Percentiles rank a stretch among this genome's conserved stretches.
These are phyloP conservation scores for Picea glauca DNA, from an alignment of 75 land plant species.

Conservation along the genomic window DNA sequence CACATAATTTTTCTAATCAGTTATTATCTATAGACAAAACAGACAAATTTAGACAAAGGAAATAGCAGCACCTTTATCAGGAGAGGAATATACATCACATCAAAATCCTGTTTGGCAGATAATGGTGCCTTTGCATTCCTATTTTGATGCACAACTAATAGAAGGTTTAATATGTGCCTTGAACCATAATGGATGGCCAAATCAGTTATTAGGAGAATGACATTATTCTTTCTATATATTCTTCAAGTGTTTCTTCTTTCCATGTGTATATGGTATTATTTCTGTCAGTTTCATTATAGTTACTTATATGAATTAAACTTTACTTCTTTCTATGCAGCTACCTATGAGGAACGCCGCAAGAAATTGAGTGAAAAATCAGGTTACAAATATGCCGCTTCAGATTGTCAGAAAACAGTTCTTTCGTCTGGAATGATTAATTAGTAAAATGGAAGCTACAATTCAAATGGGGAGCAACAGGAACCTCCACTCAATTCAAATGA, in stretches of 20 bases:
- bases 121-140: not conserved
- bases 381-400: not conserved
- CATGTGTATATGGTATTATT: not conserved
- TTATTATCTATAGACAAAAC: not conserved
- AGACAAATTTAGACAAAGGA: not conserved
- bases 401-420: not conserved
- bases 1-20: not conserved
- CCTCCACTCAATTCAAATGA: no score
- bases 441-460: not conserved
- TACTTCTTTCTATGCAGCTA: conserved; percentile 2
- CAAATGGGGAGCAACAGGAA: not conserved
- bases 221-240: not conserved
- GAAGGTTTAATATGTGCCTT: not conserved
- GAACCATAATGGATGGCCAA: not conserved
- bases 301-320: not conserved
- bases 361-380: conserved; percentile 3
- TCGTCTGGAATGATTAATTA: not conserved
- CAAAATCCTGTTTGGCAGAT: not conserved
- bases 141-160: not conserved
- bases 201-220: not conserved
- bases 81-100: not conserved
- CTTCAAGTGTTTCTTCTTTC: not conserved
- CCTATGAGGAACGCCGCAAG: conserved; percentile 6
- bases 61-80: not conserved
- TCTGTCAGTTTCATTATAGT: not conserved